A percentile compares a stretch with the other conserved stretches of the same genome.
These are phyloP conservation scores for Stephania japonica DNA, from an alignment of 164 flowering plant genomes.

Conservation along the genomic window DNA sequence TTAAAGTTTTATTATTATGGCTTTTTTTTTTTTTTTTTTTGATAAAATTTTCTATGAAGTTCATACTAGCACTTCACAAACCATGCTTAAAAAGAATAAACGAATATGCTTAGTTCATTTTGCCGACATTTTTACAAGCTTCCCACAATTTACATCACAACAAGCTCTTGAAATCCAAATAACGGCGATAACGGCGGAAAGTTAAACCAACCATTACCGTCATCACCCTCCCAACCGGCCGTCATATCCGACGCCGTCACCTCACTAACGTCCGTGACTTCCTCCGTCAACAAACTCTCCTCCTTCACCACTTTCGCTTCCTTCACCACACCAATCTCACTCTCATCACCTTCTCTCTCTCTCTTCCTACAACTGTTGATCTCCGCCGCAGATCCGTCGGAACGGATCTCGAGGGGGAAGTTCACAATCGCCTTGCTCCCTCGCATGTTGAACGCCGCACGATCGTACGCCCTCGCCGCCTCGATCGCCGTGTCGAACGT, in stretches of 20 bases:
- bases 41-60: too few relatives aligned
- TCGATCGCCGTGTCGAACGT: constrained; percentile 40
- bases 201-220: constrained; percentile 28
- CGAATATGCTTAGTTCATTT: not conserved
- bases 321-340: not conserved
- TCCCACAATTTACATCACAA: not conserved
- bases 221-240: constrained; percentile 24
- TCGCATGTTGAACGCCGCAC: constrained; percentile 38
- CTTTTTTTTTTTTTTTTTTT: too few relatives aligned
- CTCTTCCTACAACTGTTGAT: constrained; percentile 11
- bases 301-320: constrained; percentile 5
- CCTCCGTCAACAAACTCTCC: not conserved
- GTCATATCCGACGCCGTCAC: constrained; percentile 36
- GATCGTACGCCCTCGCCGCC: constrained; percentile 44
- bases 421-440: constrained; percentile 43
- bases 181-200: constrained; percentile 36
- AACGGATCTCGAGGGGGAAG: constrained; percentile 36
- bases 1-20: too few relatives aligned
- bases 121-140: too few relatives aligned
- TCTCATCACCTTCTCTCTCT: constrained; percentile 14
- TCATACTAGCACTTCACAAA: too few relatives aligned
- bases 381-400: not conserved
- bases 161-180: constrained; percentile 12
- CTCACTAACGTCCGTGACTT: constrained; percentile 10
- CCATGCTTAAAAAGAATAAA: not conserved